Percentiles rank a stretch among this genome's conserved stretches.
These are phyloP conservation scores for Ilyonectria sp. DNA, from an alignment of 2,329 filamentous ascomycete genomes.

Conservation along the genomic window DNA sequence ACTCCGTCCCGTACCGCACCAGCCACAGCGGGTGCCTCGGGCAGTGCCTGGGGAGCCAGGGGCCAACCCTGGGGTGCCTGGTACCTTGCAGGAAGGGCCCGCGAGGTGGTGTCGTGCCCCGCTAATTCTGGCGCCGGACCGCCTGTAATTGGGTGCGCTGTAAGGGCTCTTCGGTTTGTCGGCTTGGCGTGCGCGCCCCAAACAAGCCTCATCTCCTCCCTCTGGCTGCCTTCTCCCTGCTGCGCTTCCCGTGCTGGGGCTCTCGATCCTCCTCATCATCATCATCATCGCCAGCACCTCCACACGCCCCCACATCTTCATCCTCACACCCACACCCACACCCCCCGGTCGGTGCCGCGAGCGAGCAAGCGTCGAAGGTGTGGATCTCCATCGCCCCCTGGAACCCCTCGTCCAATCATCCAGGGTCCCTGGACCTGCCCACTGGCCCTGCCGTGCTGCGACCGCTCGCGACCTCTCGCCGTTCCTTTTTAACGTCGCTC, in stretches of 20 bases:
- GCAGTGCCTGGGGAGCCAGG: background rate
- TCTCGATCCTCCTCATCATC: constrained; percentile 1
- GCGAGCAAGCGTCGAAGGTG: constrained; percentile 6
- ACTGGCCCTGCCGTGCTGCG: constrained; percentile 20
- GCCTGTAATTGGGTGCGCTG: background rate
- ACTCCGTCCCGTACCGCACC: constrained; percentile 10
- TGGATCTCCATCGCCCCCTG: constrained; percentile 22
- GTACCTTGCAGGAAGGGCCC: constrained; percentile 27
- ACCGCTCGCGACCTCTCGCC: constrained; percentile 29
- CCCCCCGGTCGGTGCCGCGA: constrained; percentile 20
- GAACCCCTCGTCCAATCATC: constrained; percentile 31
- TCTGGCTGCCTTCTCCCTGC: background rate
- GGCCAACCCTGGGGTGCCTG: constrained; percentile 3
- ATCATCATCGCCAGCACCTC: constrained; percentile 8
- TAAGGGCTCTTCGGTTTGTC: constrained; percentile 6
- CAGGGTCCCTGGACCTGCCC: constrained; percentile 24
- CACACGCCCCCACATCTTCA: constrained; percentile 35
- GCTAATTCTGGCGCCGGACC: background rate
- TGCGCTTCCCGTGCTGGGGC: constrained; percentile 14
- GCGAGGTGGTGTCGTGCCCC: constrained; percentile 8
- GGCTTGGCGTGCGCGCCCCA: constrained; percentile 38
- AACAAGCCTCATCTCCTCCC: constrained; percentile 48
- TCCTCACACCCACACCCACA: constrained; percentile 19
- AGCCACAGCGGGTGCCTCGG: constrained; percentile 26
- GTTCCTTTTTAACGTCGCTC: constrained; percentile 51